A percentile compares a stretch with the other conserved stretches of the same genome.
Conservation (phyloP, 2,329 filamentous ascomycete genomes). For the Lecanicillium sp. region DNA sequence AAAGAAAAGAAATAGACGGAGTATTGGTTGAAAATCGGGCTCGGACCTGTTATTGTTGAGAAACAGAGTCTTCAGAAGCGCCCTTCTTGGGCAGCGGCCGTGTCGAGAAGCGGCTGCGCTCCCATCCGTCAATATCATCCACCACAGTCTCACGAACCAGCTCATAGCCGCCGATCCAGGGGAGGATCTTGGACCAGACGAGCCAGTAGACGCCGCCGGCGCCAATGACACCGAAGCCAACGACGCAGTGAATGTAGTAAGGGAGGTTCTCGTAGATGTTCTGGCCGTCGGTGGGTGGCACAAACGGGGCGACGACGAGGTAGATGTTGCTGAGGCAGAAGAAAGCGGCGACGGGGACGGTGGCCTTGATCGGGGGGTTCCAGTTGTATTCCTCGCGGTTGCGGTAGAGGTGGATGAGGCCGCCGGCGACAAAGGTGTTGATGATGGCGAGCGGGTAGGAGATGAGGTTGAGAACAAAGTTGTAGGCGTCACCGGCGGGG, state of each 20-base stretch:
- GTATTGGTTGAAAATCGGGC: too few relatives aligned
- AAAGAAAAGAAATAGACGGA: too few relatives aligned
- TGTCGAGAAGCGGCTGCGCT: constrained; percentile 44
- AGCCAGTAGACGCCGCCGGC: constrained; percentile 49
- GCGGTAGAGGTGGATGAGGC: constrained; percentile 45
- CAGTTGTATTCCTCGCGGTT: constrained; percentile 40
- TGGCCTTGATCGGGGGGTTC: constrained; percentile 47
- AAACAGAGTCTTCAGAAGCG: too few relatives aligned
- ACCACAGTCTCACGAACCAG: constrained; percentile 47
- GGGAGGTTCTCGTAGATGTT: constrained; percentile 46
- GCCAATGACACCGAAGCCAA: constrained; percentile 45
- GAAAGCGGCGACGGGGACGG: constrained; percentile 46
- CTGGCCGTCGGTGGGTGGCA: constrained; percentile 42
- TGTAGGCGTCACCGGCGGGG: constrained; percentile 60
- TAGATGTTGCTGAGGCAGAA: constrained; percentile 56
- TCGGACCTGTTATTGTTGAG: too few relatives aligned
- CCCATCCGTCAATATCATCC: constrained; percentile 56
- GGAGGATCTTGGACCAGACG: constrained; percentile 45
- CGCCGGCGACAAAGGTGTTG: constrained; percentile 46
- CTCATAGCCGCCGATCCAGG: constrained; percentile 45
- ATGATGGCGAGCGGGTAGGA: constrained; percentile 55
- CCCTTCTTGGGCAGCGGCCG: constrained; percentile 21
- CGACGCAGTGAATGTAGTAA: constrained; percentile 51
- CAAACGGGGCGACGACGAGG: constrained; percentile 51
- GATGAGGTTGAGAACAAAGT: constrained; percentile 56